Base-by-base conservation (phyloP, 192 early-diverging fungal genomes). In the Podila epicladia region DNA sequence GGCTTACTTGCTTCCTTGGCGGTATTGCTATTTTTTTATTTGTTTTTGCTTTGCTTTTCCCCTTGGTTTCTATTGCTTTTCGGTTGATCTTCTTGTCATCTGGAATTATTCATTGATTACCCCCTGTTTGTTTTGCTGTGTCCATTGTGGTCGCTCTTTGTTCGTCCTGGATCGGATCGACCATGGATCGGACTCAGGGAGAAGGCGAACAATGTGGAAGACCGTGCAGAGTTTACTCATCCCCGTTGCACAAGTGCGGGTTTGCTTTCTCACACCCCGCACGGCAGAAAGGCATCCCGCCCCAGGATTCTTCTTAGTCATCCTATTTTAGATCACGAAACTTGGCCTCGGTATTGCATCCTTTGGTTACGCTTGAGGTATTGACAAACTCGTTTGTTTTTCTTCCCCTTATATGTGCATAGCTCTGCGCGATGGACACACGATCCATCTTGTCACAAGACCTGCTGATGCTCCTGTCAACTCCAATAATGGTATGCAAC, bases 401-500 rank as follows among this genome's bases (percentile, higher is more conserved):
- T 9, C 2, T 55, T 22, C 22, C 50, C 9, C 26, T n/a, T 55
- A 6, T 61, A 9, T 28, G 22, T 32, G 17, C 17, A 71, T 70
- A 77, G 82, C 82, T 38, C 74, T 87, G 20, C 74, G 83, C 57
- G 79, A 87, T 67, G 86, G 86, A 51, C 84, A 87, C 45, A 85
- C 85, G 11, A 74, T 87, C 24, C 86, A 87, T 60, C 79, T 87
- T 51, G 86, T 87, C 22, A 80, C 85, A 31, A 66, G 87, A n/a
- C 85, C 87, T 24, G 69, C 69, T 11, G 85, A 86, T 75, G 85
- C 75, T 19, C 87, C 87, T 29, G 51, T 66, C 5, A 88, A 85
- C 71, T 82, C 60, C 20, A 57, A 72, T 15, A 86, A 86, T 82
- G 85, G 87, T 88, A 85, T 41, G 50, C 28, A 32, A 48, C 9